These are phyloP conservation scores for Massariosphaeria phaeospora DNA, from an alignment of 495 filamentous ascomycete species.

Conservation along the genomic window DNA sequence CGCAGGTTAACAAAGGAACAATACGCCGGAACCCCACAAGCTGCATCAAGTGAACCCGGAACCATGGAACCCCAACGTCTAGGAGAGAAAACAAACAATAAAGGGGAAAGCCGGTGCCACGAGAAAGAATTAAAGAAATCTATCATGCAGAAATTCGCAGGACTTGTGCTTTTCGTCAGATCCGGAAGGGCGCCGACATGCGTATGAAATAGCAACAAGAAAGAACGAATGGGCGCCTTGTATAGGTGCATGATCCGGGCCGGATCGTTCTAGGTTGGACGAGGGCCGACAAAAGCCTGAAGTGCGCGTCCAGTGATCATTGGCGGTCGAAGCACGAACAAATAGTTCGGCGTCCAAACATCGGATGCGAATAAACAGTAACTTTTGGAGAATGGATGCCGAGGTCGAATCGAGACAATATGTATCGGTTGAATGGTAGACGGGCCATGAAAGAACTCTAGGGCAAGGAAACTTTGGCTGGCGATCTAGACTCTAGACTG, in stretches of 20 bases:
- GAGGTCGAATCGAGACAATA: slow-evolving; percentile 21
- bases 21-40: slow-evolving; percentile 20
- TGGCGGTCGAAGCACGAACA: slow-evolving; percentile 1
- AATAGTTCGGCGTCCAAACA: background rate
- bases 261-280: slow-evolving; percentile 1
- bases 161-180: slow-evolving; percentile 28
- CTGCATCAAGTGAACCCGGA: slow-evolving; percentile 22
- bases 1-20: slow-evolving; percentile 3
- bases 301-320: slow-evolving; percentile 1
- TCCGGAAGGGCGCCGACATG: slow-evolving; percentile 28
- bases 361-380: slow-evolving; percentile 10
- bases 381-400: slow-evolving; percentile 30
- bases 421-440: slow-evolving; percentile 17
- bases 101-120: slow-evolving; percentile 9
- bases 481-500: slow-evolving; percentile 44
- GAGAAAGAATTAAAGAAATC: slow-evolving; percentile 28
- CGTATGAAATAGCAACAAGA: slow-evolving; percentile 29
- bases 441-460: slow-evolving; percentile 6
- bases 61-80: slow-evolving; percentile 17
- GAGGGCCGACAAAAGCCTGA: background rate
- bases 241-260: background rate
- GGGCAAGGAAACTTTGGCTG: slow-evolving; percentile 6
- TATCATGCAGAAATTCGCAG: slow-evolving; percentile 33
- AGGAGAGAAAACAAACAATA: slow-evolving; percentile 13
- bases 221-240: slow-evolving; percentile 8